A percentile compares a stretch with the other conserved stretches of the same genome.
Conservation (phyloP, 352 stramenopile species). For the Globisporangium echinulatum region DNA sequence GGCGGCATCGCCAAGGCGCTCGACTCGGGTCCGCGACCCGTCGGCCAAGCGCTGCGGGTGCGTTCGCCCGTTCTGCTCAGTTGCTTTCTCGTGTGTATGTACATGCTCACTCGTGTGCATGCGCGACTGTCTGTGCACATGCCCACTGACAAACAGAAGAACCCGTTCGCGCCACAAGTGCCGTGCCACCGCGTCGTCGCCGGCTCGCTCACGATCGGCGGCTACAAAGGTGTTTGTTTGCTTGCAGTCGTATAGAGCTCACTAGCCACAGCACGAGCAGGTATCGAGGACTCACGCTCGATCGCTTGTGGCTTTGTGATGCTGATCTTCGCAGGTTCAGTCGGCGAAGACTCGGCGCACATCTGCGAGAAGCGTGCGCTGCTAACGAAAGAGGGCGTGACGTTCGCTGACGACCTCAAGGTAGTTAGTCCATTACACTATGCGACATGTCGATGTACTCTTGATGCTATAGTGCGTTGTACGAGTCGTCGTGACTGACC, state of each 20-base stretch:
- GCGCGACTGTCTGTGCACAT: not conserved
- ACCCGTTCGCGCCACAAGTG: constrained; percentile 73
- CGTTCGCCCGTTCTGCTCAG: constrained; percentile 4
- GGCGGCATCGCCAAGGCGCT: constrained; percentile 54
- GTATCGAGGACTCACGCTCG: too few species aligned
- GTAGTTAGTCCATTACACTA: constrained; percentile 18
- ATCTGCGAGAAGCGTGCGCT: constrained; percentile 68
- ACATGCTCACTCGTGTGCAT: not conserved
- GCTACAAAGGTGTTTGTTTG: constrained; percentile 47
- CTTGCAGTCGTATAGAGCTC: too few species aligned
- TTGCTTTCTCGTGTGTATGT: too few species aligned
- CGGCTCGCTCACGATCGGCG: constrained; percentile 56
- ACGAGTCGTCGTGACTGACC: not conserved
- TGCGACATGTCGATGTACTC: too few species aligned
- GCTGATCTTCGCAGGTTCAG: constrained; percentile 27
- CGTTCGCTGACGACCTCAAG: constrained; percentile 53
- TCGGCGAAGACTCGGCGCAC: constrained; percentile 43
- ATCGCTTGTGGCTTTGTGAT: too few species aligned
- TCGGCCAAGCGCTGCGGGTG: constrained; percentile 78
- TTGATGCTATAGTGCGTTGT: too few species aligned
- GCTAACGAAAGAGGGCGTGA: constrained; percentile 55
- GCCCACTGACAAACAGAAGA: constrained; percentile 36
- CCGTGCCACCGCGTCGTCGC: constrained; percentile 77
- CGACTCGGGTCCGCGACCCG: constrained; percentile 52
- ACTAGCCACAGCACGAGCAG: too few species aligned